Evolutionary conservation across 140 eudicot species (phyloP).

Genomic region (Ambrosia hybrid): DNA sequence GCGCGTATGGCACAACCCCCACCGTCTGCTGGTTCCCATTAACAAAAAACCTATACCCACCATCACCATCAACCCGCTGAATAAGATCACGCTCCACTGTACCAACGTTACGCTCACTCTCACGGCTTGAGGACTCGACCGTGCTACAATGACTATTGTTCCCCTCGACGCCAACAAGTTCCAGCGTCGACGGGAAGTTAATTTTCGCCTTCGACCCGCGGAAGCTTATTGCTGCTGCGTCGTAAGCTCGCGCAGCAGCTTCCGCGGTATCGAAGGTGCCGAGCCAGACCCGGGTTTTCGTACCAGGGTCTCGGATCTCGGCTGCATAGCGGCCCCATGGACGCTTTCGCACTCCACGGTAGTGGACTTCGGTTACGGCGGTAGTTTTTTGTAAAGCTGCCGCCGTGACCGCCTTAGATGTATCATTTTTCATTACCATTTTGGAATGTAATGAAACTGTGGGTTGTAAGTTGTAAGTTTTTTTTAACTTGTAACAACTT

Average conservation of each 20-base stretch:
- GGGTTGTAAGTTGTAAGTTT: background rate
- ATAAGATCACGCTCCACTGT: slow-evolving; percentile 48
- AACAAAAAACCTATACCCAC: slow-evolving; percentile 24
- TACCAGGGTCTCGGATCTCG: slow-evolving; percentile 66
- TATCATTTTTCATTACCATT: slow-evolving; percentile 48
- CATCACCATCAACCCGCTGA: slow-evolving; percentile 41
- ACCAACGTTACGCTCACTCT: slow-evolving; percentile 13
- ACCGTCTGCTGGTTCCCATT: slow-evolving; percentile 33
- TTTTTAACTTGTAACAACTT: no score
- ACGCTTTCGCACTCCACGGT: slow-evolving; percentile 68
- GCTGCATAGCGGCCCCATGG: slow-evolving; percentile 88
- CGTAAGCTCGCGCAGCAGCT: slow-evolving; percentile 69
- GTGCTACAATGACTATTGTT: slow-evolving; percentile 41
- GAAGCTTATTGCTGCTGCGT: slow-evolving; percentile 58
- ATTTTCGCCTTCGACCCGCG: slow-evolving; percentile 71
- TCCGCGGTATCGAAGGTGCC: slow-evolving; percentile 73
- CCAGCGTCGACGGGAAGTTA: slow-evolving; percentile 44
- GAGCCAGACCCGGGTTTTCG: slow-evolving; percentile 63
- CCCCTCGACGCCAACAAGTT: no score
- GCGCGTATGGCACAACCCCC: slow-evolving; percentile 41
- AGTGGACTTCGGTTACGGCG: slow-evolving; percentile 42
- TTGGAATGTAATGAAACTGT: background rate
- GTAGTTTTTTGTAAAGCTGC: background rate
- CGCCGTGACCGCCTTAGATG: background rate
- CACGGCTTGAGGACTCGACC: slow-evolving; percentile 54